Conservation (phyloP, 371 early-diverging fungal species). For the Mortierella sp. region DNA sequence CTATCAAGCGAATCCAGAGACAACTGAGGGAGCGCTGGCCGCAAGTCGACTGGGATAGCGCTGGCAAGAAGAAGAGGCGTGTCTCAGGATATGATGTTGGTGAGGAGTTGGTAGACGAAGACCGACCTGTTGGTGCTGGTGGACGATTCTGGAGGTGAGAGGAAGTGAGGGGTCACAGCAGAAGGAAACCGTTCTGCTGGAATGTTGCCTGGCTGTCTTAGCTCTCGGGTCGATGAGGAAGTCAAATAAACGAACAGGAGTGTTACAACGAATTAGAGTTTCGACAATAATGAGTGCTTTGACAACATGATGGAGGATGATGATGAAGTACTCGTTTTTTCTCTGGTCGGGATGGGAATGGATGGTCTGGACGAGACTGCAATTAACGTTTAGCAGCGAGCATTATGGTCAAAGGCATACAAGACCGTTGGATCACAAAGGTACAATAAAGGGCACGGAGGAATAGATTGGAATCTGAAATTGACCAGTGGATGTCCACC, state of each 20-base stretch:
- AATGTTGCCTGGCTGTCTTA: background rate
- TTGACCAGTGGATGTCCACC: background rate
- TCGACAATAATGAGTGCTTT: background rate
- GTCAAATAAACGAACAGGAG: background rate
- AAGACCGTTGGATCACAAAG: background rate
- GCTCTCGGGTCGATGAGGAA: background rate
- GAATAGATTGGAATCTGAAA: conserved; percentile 13
- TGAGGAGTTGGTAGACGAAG: conserved; percentile 3
- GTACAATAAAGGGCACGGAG: background rate
- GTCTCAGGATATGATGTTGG: background rate
- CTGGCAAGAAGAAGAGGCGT: background rate
- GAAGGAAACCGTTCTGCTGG: conserved; percentile 15
- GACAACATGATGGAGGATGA: background rate
- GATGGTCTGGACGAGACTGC: conserved; percentile 20
- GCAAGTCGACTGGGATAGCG: conserved; percentile 19
- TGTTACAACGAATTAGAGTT: background rate
- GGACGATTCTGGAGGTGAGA: conserved; percentile 28
- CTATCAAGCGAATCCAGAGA: conserved; percentile 36
- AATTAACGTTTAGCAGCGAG: background rate
- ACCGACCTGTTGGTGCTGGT: conserved; percentile 11
- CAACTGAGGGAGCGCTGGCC: conserved; percentile 40
- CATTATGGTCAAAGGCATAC: background rate
- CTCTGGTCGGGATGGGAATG: conserved; percentile 20
- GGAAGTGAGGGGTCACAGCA: conserved; percentile 16
- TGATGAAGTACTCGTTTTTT: background rate